Evolutionary conservation across 352 stramenopile species (phyloP).

Genomic region (Pythium apleroticum): DNA sequence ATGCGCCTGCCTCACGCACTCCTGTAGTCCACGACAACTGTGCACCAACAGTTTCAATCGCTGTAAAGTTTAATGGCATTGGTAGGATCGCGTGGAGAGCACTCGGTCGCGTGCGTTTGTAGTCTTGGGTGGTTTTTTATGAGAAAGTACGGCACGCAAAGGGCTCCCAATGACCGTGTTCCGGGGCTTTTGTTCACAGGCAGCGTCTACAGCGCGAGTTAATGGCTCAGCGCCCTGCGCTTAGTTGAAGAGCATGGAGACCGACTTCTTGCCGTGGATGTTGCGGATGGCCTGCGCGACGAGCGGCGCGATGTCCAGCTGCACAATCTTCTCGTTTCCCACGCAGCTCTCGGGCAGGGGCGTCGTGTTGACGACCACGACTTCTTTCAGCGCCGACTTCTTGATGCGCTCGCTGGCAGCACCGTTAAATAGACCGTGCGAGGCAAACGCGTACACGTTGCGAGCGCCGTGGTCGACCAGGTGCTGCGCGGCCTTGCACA

Average conservation of each 20-base stretch:
- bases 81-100: not conserved
- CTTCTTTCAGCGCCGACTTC: conserved; percentile 89
- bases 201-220: not conserved
- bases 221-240: conserved; percentile 1
- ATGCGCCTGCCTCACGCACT: not conserved
- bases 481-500: conserved; percentile 98
- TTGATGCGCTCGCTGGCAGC: conserved; percentile 89
- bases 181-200: not conserved
- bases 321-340: conserved; percentile 97
- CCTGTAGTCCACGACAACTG: not conserved
- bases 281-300: conserved; percentile 99
- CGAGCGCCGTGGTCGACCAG: conserved; percentile 94
- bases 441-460: conserved; percentile 99
- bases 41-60: not conserved
- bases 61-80: conserved; percentile 21
- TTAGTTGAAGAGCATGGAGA: conserved; percentile 99
- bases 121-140: not conserved
- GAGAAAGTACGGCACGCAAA: not conserved
- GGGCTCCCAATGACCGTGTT: not conserved
- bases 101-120: not conserved
- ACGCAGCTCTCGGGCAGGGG: conserved; percentile 82
- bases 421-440: conserved; percentile 97
- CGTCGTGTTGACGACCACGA: conserved; percentile 90
- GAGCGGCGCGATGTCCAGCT: conserved; percentile 97
- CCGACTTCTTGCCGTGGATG: conserved; percentile 99